These are phyloP conservation scores for Tetradesmus obliquus DNA, from an alignment of 139 green algal genomes.

Conservation along the genomic window DNA sequence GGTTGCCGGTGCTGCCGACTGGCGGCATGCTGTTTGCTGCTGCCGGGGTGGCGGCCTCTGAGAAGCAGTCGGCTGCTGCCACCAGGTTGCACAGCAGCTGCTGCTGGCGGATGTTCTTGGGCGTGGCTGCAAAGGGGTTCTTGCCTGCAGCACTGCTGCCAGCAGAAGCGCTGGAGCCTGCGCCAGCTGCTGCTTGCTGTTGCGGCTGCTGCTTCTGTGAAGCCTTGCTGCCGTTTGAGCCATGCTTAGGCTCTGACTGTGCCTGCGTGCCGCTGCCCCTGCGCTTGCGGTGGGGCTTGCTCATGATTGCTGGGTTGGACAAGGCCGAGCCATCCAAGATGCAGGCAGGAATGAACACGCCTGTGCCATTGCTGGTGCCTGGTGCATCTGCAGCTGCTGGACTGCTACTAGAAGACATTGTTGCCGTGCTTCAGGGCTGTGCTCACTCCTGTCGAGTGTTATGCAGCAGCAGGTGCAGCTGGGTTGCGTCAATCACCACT, in stretches of 20 bases:
- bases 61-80: slow-evolving; percentile 41
- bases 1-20: neutral
- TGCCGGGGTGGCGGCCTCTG: neutral
- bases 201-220: slow-evolving; percentile 27
- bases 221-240: neutral
- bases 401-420: neutral
- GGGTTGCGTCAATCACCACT: neutral
- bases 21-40: neutral
- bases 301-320: slow-evolving; percentile 23
- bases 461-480: neutral
- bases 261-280: neutral
- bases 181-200: neutral
- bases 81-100: slow-evolving; percentile 43
- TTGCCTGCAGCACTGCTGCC: neutral
- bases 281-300: slow-evolving; percentile 8
- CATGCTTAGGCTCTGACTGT: neutral
- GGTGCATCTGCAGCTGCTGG: neutral
- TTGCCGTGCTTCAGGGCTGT: neutral
- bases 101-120: slow-evolving; percentile 40
- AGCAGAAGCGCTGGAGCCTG: neutral
- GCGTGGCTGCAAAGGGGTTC: slow-evolving; percentile 39
- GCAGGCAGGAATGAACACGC: slow-evolving; percentile 38
- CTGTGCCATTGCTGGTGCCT: slow-evolving; percentile 28
- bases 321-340: slow-evolving; percentile 28
- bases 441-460: neutral